These are phyloP conservation scores for Suhomyces ambrosiae DNA, from an alignment of 1,139 yeast genomes.

Conservation along the genomic window DNA sequence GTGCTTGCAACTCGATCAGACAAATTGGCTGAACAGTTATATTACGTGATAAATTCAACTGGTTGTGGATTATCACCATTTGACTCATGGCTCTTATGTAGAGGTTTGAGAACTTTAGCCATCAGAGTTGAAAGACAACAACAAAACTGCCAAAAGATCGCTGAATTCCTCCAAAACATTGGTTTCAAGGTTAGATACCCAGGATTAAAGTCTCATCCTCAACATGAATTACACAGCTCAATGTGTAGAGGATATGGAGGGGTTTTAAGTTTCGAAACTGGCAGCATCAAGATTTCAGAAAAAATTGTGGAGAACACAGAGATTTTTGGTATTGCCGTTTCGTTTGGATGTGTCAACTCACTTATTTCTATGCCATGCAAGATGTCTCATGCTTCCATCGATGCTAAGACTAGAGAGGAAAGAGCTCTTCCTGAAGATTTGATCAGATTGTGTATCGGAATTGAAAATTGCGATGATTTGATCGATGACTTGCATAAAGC, in stretches of 20 bases:
- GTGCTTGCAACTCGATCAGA: conserved; percentile 70
- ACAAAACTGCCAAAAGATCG: conserved; percentile 70
- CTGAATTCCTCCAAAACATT: conserved; percentile 64
- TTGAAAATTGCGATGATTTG: conserved; percentile 66
- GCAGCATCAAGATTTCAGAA: conserved; percentile 66
- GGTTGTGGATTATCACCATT: conserved; percentile 92
- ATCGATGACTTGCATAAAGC: conserved; percentile 77
- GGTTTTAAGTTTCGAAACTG: conserved; percentile 86
- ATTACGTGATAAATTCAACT: conserved; percentile 80
- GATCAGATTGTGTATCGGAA: conserved; percentile 86
- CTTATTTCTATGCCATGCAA: conserved; percentile 89
- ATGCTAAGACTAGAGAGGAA: conserved; percentile 80
- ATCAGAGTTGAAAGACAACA: conserved; percentile 88
- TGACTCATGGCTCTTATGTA: conserved; percentile 82
- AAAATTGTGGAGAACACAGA: conserved; percentile 74
- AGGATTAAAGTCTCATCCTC: conserved; percentile 81
- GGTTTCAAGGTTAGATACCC: conserved; percentile 80
- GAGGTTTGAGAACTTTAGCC: conserved; percentile 86
- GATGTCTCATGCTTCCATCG: conserved; percentile 97
- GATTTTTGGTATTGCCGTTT: conserved; percentile 86
- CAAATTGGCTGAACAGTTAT: conserved; percentile 66
- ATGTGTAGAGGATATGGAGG: conserved; percentile 89
- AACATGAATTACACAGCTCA: conserved; percentile 72
- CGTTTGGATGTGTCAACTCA: conserved; percentile 93
- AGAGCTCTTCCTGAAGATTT: conserved; percentile 91